Conservation (phyloP, 2,329 filamentous ascomycete genomes). For the Aureobasidium mangrovei region DNA sequence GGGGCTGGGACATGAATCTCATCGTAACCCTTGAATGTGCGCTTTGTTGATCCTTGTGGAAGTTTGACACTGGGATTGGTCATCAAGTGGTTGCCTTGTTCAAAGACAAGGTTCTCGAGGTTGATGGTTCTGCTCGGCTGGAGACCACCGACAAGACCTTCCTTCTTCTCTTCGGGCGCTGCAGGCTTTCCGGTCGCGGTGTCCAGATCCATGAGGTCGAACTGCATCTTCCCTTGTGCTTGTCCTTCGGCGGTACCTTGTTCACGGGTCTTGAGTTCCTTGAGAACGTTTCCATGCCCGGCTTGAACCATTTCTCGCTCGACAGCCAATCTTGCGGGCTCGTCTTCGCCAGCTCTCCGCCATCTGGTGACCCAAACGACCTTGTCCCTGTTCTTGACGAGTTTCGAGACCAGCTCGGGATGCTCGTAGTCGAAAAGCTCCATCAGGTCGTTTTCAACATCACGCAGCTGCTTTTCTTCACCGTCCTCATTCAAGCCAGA, state of each 20-base stretch:
- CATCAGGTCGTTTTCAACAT: conserved; percentile 98
- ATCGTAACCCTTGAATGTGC: conserved; percentile 95
- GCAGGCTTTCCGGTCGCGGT: conserved; percentile 32
- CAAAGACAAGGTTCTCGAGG: conserved; percentile 90
- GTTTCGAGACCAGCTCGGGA: conserved; percentile 80
- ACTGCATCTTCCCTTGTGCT: conserved; percentile 65
- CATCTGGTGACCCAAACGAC: conserved; percentile 91
- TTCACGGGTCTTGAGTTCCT: conserved; percentile 72
- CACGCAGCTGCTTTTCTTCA: conserved; percentile 75
- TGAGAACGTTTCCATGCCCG: conserved; percentile 75
- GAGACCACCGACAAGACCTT: conserved; percentile 67
- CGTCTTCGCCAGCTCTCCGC: conserved; percentile 70
- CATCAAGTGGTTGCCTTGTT: conserved; percentile 98
- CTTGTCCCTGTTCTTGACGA: conserved; percentile 87
- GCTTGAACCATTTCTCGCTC: conserved; percentile 88
- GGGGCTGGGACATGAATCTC: conserved; percentile 95
- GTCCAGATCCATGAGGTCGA: conserved; percentile 72
- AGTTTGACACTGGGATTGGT: conserved; percentile 95
- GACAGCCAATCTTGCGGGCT: conserved; percentile 61
- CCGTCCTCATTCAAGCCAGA: conserved; percentile 64
- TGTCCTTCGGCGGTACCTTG: conserved; percentile 51
- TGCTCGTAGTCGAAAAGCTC: conserved; percentile 97
- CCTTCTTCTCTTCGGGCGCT: conserved; percentile 47
- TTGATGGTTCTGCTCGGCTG: conserved; percentile 85
- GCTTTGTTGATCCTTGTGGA: conserved; percentile 88